Base-by-base conservation (phyloP, 768 basidiomycete genomes). In the Leucosporidium creatinivorum region DNA sequence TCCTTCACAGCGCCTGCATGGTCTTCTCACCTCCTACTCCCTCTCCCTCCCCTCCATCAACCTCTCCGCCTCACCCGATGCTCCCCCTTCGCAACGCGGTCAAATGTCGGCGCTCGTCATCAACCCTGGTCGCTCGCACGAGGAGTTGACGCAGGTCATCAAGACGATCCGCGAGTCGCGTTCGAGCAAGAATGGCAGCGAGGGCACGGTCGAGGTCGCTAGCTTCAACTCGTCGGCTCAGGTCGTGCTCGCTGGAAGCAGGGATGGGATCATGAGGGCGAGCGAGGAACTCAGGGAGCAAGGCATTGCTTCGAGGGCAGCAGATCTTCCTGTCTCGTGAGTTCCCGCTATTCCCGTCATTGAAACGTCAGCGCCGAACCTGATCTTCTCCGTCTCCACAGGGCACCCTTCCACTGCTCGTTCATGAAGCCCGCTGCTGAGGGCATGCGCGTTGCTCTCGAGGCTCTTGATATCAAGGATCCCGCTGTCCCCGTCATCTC, bases 61-160 rank as follows among this genome's bases (percentile, higher is more conserved):
- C 30, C 70, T 69, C 62, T 73, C 69, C 17, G 36, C 65, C 10
- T 57, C 65, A 1, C 66, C 69, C 50, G 63, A 68, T n/a, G 68
- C 73, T 3, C 70, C 67, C 3, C 66, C 70, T 13, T n/a, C 67
- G 31, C 61, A 39, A 8, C 57, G 70, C 21, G 73, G 70, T 0
- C 75, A 76, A 48, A 76, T 76, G 75, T 65, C 67, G 10, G 75
- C 75, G 3, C 65, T 76, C 65, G 63, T 76, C 5, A 62, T 76
- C 54, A 73, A 73, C 47, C 69, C 71, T 9, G 67, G 65, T 3
- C 67, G 62, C 31, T 63, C 69, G 21, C 68, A 73, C 56, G 68
- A 72, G 48, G 68, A 76, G 49, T 54, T 76, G 15, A 61, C 68
- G 21, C 62, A 70, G 6, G 60, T 74, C 10, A 66, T 74, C 28